phyloP scores from a whole-genome alignment of 768 basidiomycete species.

The Lyophyllum semitale region DNA sequence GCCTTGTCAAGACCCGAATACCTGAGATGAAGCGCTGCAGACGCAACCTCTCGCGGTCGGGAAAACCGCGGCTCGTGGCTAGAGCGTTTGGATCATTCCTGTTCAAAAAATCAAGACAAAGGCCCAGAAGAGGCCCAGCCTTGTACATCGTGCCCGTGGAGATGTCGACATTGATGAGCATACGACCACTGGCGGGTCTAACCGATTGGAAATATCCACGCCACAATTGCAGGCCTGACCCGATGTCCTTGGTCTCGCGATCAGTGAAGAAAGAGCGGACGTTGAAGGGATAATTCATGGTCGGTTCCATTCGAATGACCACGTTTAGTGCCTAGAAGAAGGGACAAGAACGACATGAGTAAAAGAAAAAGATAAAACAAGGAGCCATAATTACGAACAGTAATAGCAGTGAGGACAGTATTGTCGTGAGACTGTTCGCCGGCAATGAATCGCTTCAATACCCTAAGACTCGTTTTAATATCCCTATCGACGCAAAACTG shows the following conservation, averaged over 20 bases:
- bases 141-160: conserved; percentile 75
- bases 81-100: conserved; percentile 32
- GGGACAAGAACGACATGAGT: background rate
- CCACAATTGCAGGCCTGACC: conserved; percentile 62
- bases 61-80: conserved; percentile 44
- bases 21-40: conserved; percentile 60
- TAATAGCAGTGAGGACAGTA: conserved; percentile 63
- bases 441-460: conserved; percentile 56
- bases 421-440: conserved; percentile 69
- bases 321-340: conserved; percentile 62
- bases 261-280: conserved; percentile 74
- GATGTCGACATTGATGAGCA: conserved; percentile 72
- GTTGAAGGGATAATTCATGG: conserved; percentile 66
- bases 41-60: conserved; percentile 56
- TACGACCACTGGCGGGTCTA: conserved; percentile 58
- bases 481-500: background rate
- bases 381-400: conserved; percentile 34
- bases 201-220: conserved; percentile 76
- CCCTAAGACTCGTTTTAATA: conserved; percentile 36
- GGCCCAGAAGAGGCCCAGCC: conserved; percentile 49
- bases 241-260: conserved; percentile 50
- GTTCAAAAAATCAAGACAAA: conserved; percentile 54
- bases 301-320: conserved; percentile 71
- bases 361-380: background rate
- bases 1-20: conserved; percentile 47